phyloP scores from a whole-genome alignment of 2,329 filamentous ascomycete genomes.

The Botrytis deweyae region DNA sequence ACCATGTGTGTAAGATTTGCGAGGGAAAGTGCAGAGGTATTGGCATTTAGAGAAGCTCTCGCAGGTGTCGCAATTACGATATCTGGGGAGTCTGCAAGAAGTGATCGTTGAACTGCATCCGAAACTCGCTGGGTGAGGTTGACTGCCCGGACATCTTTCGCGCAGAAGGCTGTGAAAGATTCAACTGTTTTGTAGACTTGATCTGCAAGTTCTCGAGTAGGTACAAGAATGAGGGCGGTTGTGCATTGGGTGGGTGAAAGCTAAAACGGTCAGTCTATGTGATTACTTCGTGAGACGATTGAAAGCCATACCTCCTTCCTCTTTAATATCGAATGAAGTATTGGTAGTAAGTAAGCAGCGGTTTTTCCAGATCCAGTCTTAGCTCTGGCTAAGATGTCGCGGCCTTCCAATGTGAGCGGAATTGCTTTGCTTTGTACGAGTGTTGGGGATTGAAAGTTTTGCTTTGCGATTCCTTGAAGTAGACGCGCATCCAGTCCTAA shows the following conservation, averaged over 20 bases:
- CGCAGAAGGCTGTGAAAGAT: slow-evolving; percentile 76
- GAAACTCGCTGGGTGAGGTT: slow-evolving; percentile 91
- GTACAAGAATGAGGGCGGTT: slow-evolving; percentile 84
- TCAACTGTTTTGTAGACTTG: slow-evolving; percentile 82
- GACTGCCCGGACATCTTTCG: slow-evolving; percentile 76
- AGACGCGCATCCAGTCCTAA: slow-evolving; percentile 82
- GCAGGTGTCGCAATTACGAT: slow-evolving; percentile 88
- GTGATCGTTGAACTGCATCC: slow-evolving; percentile 81
- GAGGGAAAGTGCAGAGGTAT: slow-evolving; percentile 67
- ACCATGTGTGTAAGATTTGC: slow-evolving; percentile 71
- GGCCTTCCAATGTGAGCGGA: slow-evolving; percentile 80
- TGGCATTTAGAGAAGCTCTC: slow-evolving; percentile 76
- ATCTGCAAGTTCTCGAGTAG: slow-evolving; percentile 89
- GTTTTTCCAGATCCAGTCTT: slow-evolving; percentile 98
- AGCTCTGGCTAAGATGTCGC: slow-evolving; percentile 86
- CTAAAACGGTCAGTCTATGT: slow-evolving; percentile 39
- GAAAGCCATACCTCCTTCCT: slow-evolving; percentile 60
- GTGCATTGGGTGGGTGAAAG: slow-evolving; percentile 55
- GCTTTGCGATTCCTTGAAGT: slow-evolving; percentile 79
- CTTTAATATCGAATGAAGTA: slow-evolving; percentile 81
- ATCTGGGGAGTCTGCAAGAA: slow-evolving; percentile 83
- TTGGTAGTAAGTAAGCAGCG: slow-evolving; percentile 87
- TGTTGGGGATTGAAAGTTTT: slow-evolving; percentile 85
- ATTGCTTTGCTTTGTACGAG: slow-evolving; percentile 84
- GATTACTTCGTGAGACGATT: background rate